phyloP scores from a whole-genome alignment of 495 filamentous ascomycete genomes.

The Durotheca rogersii region DNA sequence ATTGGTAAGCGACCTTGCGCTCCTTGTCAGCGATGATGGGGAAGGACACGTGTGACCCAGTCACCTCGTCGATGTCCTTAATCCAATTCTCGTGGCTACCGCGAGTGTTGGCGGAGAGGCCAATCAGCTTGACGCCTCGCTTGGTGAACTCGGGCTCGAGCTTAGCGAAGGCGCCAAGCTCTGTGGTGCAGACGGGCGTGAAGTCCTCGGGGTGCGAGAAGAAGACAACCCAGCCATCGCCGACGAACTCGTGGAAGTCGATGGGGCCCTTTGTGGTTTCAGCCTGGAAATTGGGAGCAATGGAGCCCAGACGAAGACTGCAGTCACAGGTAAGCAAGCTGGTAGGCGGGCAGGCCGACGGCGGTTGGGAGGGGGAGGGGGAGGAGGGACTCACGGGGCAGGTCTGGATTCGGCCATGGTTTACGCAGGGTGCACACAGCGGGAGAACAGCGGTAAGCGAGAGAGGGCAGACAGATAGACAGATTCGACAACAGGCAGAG shows the following conservation, averaged over 20 bases:
- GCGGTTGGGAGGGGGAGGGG: neutral
- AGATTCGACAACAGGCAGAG: too few relatives aligned
- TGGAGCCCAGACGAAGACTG: conserved; percentile 83
- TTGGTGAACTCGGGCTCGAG: conserved; percentile 95
- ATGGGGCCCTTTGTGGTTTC: conserved; percentile 89
- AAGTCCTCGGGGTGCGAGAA: conserved; percentile 97
- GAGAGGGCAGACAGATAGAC: neutral
- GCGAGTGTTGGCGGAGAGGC: conserved; percentile 81
- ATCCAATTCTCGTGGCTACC: conserved; percentile 74
- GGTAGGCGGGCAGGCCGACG: neutral
- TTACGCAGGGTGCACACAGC: neutral
- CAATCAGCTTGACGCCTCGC: conserved; percentile 93
- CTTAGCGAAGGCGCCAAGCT: conserved; percentile 96
- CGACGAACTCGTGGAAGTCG: conserved; percentile 96
- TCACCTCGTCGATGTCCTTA: conserved; percentile 94
- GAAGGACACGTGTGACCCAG: conserved; percentile 77
- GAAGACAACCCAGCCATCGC: conserved; percentile 89
- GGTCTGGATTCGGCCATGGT: conserved; percentile 33
- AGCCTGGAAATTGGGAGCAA: conserved; percentile 91
- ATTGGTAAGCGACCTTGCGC: conserved; percentile 84
- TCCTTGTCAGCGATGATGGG: conserved; percentile 98
- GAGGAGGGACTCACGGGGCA: conserved; percentile 24
- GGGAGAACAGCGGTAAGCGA: neutral
- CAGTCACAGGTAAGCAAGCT: conserved; percentile 5
- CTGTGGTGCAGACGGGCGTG: conserved; percentile 96